Base-by-base conservation (phyloP, 140 eudicot genomes). In the Senecio squalidus region DNA sequence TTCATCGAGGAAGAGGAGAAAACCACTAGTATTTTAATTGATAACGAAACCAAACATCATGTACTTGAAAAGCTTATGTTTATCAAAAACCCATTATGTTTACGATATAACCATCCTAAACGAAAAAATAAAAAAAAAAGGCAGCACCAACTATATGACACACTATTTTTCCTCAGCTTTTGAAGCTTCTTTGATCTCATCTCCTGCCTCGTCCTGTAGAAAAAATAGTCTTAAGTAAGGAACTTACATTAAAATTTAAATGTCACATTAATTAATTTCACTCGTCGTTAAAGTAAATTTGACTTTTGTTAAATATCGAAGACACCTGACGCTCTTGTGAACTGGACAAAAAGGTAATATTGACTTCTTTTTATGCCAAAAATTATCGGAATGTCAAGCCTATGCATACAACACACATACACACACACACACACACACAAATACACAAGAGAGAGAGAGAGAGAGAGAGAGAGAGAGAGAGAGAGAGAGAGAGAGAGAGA, bases 161-260 rank as follows among this genome's bases (percentile, higher is more conserved):
- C 58, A 38, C 66, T 62, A 54, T 11, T 48, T 65, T 25, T 63
- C 60, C 60, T 71, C 76, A 0, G 53, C 49, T 17, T 84, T 81
- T 46, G 88, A 46, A 55, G 82, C 69, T 58, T 84, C 94, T 73
- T 81, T 84, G 70, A 81, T 81, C 76, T 84, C 88, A 21, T 84
- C 88, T 38, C 80, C 85, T 27, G 67, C 78, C 49, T 84, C 94
- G 5, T 84, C 87, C 84, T 80, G 73, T 11, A 9, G n/a, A 59
- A 29, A 20, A 54, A 5, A 40, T 2, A 70, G 14, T 10, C 11
- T 2, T 29, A 20, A 27, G 34, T 26, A 39, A 51, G 10, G 2
- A 20, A 30, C 68, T 10, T 21, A 11, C 30, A 47, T 21, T 45
- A 3, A 52, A 10, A 47, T 15, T 7, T 30, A 1, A 20, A 9